Percentiles rank a stretch among this genome's conserved stretches.
Conservation (phyloP, 805 yeast species). For the Pichia nanzhaoensis region DNA sequence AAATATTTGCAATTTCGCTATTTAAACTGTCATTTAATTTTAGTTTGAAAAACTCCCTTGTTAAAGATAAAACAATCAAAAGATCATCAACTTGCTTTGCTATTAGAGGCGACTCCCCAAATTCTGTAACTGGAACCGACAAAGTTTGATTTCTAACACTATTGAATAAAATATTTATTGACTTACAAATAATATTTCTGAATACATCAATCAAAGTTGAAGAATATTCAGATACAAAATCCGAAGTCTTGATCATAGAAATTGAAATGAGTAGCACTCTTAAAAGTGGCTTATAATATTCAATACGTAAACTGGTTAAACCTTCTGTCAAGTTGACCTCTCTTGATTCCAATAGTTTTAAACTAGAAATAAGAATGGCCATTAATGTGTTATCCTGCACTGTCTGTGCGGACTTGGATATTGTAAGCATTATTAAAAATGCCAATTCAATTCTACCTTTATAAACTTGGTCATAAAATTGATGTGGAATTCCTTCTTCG, state of each 20-base stretch:
- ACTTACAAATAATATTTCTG: slow-evolving; percentile 56
- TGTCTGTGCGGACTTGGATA: slow-evolving; percentile 28
- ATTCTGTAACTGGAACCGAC: slow-evolving; percentile 32
- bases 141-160: slow-evolving; percentile 53
- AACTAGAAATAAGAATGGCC: slow-evolving; percentile 36
- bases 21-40: slow-evolving; percentile 43
- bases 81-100: slow-evolving; percentile 58
- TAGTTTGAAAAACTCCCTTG: slow-evolving; percentile 48
- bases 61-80: slow-evolving; percentile 53
- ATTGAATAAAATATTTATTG: slow-evolving; percentile 52
- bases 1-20: slow-evolving; percentile 41
- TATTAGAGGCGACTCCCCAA: slow-evolving; percentile 30
- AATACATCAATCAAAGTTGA: slow-evolving; percentile 51
- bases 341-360: slow-evolving; percentile 41
- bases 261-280: slow-evolving; percentile 49
- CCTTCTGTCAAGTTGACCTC: slow-evolving; percentile 43
- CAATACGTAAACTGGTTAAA: slow-evolving; percentile 32
- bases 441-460: slow-evolving; percentile 62
- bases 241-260: slow-evolving; percentile 33
- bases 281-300: slow-evolving; percentile 52
- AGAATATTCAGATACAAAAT: slow-evolving; percentile 36
- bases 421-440: slow-evolving; percentile 42
- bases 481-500: slow-evolving; percentile 45
- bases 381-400: slow-evolving; percentile 32
- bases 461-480: slow-evolving; percentile 43